These are phyloP conservation scores for Trapa bicornis DNA, from an alignment of 345 rosid genomes.

Conservation along the genomic window DNA sequence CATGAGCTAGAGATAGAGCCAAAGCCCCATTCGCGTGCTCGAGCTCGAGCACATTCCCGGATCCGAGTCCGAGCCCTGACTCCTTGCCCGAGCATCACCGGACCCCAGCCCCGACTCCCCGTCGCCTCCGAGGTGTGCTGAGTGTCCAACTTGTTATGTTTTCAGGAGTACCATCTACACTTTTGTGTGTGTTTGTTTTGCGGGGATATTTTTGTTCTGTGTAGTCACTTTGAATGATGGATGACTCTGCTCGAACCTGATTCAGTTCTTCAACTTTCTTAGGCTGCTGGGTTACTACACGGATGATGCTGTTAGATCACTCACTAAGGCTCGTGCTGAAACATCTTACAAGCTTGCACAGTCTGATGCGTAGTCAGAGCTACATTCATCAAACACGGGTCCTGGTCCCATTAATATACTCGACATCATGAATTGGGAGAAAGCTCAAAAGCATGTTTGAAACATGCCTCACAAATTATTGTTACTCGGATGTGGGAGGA, in stretches of 20 bases:
- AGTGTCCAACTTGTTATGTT: too few relatives aligned
- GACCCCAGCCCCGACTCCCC: too few relatives aligned
- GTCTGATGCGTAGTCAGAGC: conserved; percentile 13
- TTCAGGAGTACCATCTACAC: too few relatives aligned
- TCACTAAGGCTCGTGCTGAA: conserved; percentile 61
- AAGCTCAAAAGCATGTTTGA: conserved; percentile 54
- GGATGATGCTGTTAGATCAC: conserved; percentile 43
- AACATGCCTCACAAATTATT: background rate
- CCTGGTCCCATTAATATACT: too few relatives aligned
- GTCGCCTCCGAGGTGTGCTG: too few relatives aligned
- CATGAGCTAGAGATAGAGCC: too few relatives aligned
- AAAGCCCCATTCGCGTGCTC: too few relatives aligned
- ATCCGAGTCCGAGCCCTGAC: too few relatives aligned
- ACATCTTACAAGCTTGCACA: conserved; percentile 44
- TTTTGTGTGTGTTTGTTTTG: too few relatives aligned
- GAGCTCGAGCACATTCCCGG: too few relatives aligned
- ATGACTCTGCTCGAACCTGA: background rate
- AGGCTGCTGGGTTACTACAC: conserved; percentile 62
- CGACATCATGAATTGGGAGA: conserved; percentile 47
- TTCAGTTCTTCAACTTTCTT: conserved; percentile 2
- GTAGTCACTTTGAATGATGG: background rate
- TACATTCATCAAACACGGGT: conserved; percentile 37
- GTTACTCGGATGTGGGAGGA: background rate
- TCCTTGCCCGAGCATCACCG: too few relatives aligned
- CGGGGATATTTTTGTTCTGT: too few relatives aligned